Conservation (phyloP, 2,329 filamentous ascomycete species). For the Fusarium sp. region DNA sequence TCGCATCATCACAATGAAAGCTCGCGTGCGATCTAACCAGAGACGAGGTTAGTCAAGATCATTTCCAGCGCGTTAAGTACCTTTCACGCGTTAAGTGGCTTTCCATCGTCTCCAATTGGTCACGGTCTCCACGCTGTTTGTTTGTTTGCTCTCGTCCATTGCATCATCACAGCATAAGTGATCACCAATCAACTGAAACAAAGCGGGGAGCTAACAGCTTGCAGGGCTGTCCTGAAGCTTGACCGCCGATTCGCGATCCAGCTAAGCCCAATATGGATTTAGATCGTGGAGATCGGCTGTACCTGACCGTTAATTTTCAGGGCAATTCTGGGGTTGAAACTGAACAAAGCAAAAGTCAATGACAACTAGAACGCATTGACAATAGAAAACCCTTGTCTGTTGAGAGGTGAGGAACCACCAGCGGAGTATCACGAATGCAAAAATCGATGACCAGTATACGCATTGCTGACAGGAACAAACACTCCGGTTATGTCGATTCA, state of each 20-base stretch:
- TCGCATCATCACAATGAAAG: neutral
- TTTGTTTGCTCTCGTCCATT: neutral
- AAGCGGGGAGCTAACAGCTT: neutral
- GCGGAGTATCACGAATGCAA: constrained; percentile 2
- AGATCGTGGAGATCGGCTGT: neutral
- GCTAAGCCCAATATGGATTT: neutral
- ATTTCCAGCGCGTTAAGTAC: neutral
- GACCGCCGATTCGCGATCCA: neutral
- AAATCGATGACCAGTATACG: constrained; percentile 28
- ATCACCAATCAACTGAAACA: neutral
- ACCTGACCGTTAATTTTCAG: constrained; percentile 18
- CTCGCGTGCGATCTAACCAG: neutral
- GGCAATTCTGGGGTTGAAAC: neutral
- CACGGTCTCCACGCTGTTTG: neutral
- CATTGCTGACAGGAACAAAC: neutral
- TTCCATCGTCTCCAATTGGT: neutral
- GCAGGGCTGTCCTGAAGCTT: neutral
- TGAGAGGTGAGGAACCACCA: neutral
- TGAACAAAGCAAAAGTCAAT: constrained; percentile 29
- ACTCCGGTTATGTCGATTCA: constrained; percentile 6
- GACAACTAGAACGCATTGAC: constrained; percentile 3
- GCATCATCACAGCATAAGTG: neutral
- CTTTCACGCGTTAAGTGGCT: neutral
- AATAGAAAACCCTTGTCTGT: neutral
- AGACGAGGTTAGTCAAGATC: neutral